Evolutionary conservation across 129 eudicot species (phyloP).

Genomic region (Centaurea solstitialis): DNA sequence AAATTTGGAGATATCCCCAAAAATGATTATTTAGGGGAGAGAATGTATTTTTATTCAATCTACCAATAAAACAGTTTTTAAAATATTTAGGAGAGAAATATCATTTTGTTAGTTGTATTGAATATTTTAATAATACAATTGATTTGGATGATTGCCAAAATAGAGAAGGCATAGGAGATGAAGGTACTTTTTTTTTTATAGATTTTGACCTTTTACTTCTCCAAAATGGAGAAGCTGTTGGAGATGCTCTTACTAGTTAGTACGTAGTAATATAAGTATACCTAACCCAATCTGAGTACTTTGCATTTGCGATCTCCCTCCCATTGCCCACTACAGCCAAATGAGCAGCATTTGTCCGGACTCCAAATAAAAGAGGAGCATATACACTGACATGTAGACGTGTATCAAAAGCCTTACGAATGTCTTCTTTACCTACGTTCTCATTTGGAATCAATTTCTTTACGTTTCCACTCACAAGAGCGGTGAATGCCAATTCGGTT

Average conservation of each 20-base stretch:
- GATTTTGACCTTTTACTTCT: no score
- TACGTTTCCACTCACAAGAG: constrained; percentile 60
- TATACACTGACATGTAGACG: constrained; percentile 64
- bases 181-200: no score
- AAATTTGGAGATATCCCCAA: no score
- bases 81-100: no score
- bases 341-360: constrained; percentile 51
- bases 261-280: constrained; percentile 28
- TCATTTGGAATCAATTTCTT: constrained; percentile 35
- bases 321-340: constrained; percentile 78
- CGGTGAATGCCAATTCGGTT: constrained; percentile 66
- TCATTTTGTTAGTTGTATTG: no score
- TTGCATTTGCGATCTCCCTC: constrained; percentile 71
- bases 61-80: no score
- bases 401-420: constrained; percentile 50
- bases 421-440: constrained; percentile 33
- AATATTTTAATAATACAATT: no score
- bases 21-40: no score
- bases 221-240: no score
- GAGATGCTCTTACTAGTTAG: background rate
- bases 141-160: no score
- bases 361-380: constrained; percentile 64
- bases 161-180: no score
- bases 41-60: no score
- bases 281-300: constrained; percentile 95